Evolutionary conservation across 1,139 yeast species (phyloP).

Genomic region (Scheffersomyces titani): DNA sequence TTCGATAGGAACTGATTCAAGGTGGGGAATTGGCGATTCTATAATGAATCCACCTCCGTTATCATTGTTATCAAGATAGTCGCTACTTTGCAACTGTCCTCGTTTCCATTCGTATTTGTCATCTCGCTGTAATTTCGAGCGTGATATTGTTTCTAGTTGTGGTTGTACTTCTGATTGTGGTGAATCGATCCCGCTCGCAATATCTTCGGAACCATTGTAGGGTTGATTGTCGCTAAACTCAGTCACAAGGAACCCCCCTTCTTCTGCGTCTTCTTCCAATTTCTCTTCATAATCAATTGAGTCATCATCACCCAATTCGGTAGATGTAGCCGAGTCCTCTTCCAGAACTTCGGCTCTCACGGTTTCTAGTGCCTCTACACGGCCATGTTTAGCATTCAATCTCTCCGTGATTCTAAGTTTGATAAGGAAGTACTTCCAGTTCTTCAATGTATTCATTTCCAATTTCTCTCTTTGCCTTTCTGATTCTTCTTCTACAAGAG

Average conservation of each 20-base stretch:
- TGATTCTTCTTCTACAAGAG: constrained; percentile 55
- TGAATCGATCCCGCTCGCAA: not conserved
- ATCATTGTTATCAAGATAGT: not conserved
- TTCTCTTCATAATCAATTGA: constrained; percentile 7
- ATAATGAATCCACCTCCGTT: not conserved
- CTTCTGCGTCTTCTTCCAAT: constrained; percentile 9
- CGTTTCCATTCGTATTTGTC: not conserved
- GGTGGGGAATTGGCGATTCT: not conserved
- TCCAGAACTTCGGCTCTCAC: not conserved
- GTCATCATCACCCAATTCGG: constrained; percentile 2
- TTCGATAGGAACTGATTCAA: not conserved
- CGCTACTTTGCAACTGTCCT: not conserved
- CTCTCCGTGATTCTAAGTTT: constrained; percentile 74
- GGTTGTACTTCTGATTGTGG: not conserved
- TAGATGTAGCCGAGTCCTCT: constrained; percentile 1
- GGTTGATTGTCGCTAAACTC: not conserved
- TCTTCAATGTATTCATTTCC: constrained; percentile 55
- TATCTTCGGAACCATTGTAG: not conserved
- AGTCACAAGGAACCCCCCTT: constrained; percentile 8
- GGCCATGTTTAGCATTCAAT: constrained; percentile 66
- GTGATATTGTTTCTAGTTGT: not conserved
- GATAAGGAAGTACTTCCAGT: constrained; percentile 74
- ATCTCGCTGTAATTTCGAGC: not conserved
- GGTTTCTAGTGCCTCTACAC: constrained; percentile 25
- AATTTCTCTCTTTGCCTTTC: constrained; percentile 48